Evolutionary conservation across 148 eudicot genomes (phyloP).

Genomic region (Suaeda aralocaspica): DNA sequence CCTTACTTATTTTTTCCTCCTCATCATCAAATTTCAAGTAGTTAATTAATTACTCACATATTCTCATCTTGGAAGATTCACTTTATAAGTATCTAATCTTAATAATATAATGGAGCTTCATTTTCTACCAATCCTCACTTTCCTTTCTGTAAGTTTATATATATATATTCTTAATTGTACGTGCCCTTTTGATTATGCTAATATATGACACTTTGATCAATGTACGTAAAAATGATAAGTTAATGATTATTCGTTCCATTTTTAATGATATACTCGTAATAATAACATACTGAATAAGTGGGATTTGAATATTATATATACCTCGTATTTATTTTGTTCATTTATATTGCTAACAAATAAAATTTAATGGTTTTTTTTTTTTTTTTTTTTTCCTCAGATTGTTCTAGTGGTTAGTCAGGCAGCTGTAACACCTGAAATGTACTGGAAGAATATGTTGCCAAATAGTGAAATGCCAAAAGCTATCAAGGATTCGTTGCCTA

Average conservation of each 20-base stretch:
- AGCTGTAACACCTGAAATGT: constrained; percentile 40
- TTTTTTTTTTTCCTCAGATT: too few relatives aligned
- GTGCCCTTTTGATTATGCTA: too few relatives aligned
- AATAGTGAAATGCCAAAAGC: constrained; percentile 57
- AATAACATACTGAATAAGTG: too few relatives aligned
- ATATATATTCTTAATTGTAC: too few relatives aligned
- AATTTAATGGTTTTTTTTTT: neutral
- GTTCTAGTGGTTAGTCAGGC: constrained; percentile 49
- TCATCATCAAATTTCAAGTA: neutral
- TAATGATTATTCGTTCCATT: too few relatives aligned
- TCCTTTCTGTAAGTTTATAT: constrained; percentile 27
- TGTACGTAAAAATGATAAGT: too few relatives aligned
- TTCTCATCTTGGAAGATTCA: neutral
- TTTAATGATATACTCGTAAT: too few relatives aligned
- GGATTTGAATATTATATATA: too few relatives aligned
- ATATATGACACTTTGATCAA: too few relatives aligned
- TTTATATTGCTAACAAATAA: neutral
- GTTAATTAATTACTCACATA: neutral
- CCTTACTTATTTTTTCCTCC: neutral
- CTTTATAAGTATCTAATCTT: neutral
- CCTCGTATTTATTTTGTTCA: too few relatives aligned
- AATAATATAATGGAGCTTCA: constrained; percentile 23
- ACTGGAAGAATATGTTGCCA: constrained; percentile 61
- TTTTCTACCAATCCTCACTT: constrained; percentile 20
- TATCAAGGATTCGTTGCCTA: constrained; percentile 34